Conservation (phyloP, 345 rosid species). For the Eucalyptus globulus region DNA sequence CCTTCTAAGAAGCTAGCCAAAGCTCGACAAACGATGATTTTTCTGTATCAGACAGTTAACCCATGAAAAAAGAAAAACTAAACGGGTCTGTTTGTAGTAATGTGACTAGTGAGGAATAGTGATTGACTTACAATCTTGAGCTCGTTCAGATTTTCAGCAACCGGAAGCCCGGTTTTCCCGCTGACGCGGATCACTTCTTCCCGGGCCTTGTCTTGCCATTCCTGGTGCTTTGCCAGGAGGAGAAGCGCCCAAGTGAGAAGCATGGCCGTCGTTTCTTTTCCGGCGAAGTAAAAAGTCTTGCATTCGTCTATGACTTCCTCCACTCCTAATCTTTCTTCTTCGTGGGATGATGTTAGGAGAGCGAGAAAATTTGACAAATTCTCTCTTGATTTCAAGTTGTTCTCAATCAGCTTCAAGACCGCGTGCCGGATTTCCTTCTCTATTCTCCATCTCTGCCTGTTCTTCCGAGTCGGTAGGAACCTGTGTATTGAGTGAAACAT, state of each 20-base stretch:
- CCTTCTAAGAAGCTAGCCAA: too few relatives aligned
- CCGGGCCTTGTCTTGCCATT: slow-evolving; percentile 76
- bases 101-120: background rate
- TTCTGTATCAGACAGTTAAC: background rate
- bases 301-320: slow-evolving; percentile 80
- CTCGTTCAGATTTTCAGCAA: slow-evolving; percentile 25
- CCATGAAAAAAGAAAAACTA: background rate
- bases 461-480: slow-evolving; percentile 64
- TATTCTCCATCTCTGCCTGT: slow-evolving; percentile 53
- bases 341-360: slow-evolving; percentile 34
- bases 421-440: slow-evolving; percentile 58
- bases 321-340: slow-evolving; percentile 41
- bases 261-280: slow-evolving; percentile 67
- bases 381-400: slow-evolving; percentile 12
- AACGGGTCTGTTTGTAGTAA: background rate
- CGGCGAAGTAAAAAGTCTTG: slow-evolving; percentile 84
- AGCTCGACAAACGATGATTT: background rate
- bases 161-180: slow-evolving; percentile 13
- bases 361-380: slow-evolving; percentile 39
- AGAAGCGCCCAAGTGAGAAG: slow-evolving; percentile 58
- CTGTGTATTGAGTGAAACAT: slow-evolving; percentile 4
- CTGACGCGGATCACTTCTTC: slow-evolving; percentile 44
- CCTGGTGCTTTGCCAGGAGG: slow-evolving; percentile 57
- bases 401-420: slow-evolving; percentile 32
- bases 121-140: slow-evolving; percentile 54